Evolutionary conservation across 2,329 filamentous ascomycete genomes (phyloP).

Genomic region (Penicillium fuscoglaucum): DNA sequence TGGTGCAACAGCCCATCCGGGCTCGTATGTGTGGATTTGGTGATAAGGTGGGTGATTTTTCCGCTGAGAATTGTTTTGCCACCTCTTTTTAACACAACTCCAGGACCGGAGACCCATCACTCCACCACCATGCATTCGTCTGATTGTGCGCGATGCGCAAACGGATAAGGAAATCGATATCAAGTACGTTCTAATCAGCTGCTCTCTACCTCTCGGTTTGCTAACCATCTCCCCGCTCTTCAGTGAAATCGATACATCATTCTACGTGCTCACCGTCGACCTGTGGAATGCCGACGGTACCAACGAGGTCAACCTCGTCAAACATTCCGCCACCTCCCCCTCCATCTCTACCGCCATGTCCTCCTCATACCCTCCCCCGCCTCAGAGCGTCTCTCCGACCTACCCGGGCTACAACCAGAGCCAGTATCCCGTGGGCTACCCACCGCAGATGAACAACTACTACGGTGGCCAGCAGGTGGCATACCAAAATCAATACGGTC

Average conservation of each 20-base stretch:
- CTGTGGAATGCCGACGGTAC: constrained; percentile 63
- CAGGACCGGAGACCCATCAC: constrained; percentile 95
- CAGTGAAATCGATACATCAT: constrained; percentile 68
- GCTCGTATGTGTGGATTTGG: constrained; percentile 99
- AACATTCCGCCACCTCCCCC: constrained; percentile 65
- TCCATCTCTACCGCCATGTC: constrained; percentile 80
- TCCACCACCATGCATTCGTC: constrained; percentile 84
- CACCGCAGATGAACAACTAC: constrained; percentile 39
- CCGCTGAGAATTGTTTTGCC: background rate
- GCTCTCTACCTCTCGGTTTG: background rate
- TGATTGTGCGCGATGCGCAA: constrained; percentile 72
- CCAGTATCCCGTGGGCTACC: constrained; percentile 42
- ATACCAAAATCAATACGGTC: constrained; percentile 39
- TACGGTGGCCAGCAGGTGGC: constrained; percentile 37
- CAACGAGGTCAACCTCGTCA: constrained; percentile 67
- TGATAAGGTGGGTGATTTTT: constrained; percentile 70
- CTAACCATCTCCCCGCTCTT: constrained; percentile 26
- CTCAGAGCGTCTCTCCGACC: constrained; percentile 40
- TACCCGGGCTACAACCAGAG: constrained; percentile 41
- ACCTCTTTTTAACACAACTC: constrained; percentile 16
- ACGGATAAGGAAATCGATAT: constrained; percentile 81
- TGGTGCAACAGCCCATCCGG: constrained; percentile 86
- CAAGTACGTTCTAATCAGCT: constrained; percentile 59
- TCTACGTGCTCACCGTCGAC: constrained; percentile 69
- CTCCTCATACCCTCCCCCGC: constrained; percentile 66